Evolutionary conservation across 2,329 filamentous ascomycete species (phyloP), one percentile per base, ranked within the genome.

Genomic region (Thelonectria discophora): DNA sequence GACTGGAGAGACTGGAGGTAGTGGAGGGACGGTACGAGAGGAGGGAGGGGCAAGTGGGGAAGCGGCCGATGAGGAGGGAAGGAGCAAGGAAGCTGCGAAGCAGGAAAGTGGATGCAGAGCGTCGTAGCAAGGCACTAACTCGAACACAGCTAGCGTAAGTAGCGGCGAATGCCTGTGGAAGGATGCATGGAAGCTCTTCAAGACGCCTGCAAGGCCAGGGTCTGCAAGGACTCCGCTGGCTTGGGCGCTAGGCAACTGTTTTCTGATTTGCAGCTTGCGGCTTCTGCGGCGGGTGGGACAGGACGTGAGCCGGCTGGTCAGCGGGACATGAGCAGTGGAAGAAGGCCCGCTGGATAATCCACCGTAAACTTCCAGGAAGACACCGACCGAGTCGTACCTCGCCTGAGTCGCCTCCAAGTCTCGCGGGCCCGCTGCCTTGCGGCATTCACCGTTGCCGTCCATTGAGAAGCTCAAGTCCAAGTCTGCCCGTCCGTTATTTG

Each of bases 181-280:
- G 69, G 65, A 71, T 67, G 69, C 65, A 72, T 72, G 58, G 69
- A 71, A 71, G 69, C 60, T 64, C 58, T 59, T 42, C 37, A 37
- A 42, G 53, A 59, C 52, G 54, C 57, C 60, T 60, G 51, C 13
- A 40, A 47, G 48, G 40, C 58, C 58, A 59, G 58, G 48, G 52
- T 45, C 40, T 54, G 55, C 56, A 52, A 52, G 45, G 55, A 55
- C 60, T 55, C 61, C 58, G 59, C 63, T 58, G 55, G 55, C 49
- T 49, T 55, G 58, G 64, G 54, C 52, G 43, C 63, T 56, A 62
- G 63, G 48, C 58, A 65, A 30, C 51, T 62, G 58, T 43, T 57
- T 27, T 39, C 51, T 62, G 58, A 43, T 57, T 27, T 39, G 53
- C 48, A 63, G 48, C 51, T 45, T 46, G 21, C 21, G 21, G 21